Base-by-base conservation (phyloP, 2,329 filamentous ascomycete genomes). In the Beauveria medogensis region DNA sequence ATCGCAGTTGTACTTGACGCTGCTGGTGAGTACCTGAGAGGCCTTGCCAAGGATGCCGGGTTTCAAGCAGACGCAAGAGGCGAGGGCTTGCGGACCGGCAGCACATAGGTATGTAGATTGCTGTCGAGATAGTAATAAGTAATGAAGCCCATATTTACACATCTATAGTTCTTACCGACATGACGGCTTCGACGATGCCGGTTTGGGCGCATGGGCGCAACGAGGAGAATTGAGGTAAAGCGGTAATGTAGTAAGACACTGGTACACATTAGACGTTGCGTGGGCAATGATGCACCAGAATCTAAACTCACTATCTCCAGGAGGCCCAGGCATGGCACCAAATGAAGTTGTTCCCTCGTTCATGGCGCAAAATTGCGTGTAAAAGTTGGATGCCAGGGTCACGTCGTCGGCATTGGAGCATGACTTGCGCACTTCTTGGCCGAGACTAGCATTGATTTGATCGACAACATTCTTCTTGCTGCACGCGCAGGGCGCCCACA, bases 171-270 rank as follows among this genome's bases (percentile, higher is more conserved):
- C 53, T 22, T 59, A 62, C 60, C 41, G 20, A 37, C 55, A 62
- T 58, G 48, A 62, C 60, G 8, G 60, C 60, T 22, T 62, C 24
- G 20, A 48, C 26, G 18, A 81, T 58, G 0, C 70, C 78, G 1
- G 63, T 66, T 54, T 73, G 69, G 2, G 77, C 78, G 55, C 78
- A 81, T 0, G 69, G 64, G 0, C 71, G 73, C 0, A 81, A 68
- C 0, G 72, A 69, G 30, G 66, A 70, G 62, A 69, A 81, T 59
- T 75, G 67, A 1, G 74, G 70, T 24, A 81, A 68, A 12, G 75
- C 78, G 2, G 77, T 78, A 60, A 81, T 76, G 62, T 78, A 79
- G 64, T 80, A 81, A 0, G 76, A 72, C 73, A 81, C 74, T 75
- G 24, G 7, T 47, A 3, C 10, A 24, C 22, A 44, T 43, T 2